phyloP scores from a whole-genome alignment of 2,329 filamentous ascomycete genomes.

The Penicillium sp. region DNA sequence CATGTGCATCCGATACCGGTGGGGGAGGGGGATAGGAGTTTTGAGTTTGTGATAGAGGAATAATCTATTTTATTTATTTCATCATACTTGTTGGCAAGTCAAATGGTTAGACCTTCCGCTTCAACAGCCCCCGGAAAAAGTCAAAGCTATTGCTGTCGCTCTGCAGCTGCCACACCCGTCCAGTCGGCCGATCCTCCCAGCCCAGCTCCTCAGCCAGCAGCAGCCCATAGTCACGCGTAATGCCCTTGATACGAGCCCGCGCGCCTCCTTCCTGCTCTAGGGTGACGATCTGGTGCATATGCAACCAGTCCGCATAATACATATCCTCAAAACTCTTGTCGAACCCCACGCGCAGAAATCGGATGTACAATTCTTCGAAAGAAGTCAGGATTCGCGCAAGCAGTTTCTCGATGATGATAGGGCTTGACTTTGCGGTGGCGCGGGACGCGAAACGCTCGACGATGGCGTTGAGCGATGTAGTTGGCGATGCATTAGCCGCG shows the following conservation, averaged over 20 bases:
- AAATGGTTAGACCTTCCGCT: slow-evolving; percentile 61
- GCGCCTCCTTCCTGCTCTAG: slow-evolving; percentile 76
- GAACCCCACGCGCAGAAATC: slow-evolving; percentile 74
- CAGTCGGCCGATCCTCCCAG: slow-evolving; percentile 67
- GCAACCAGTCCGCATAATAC: slow-evolving; percentile 84
- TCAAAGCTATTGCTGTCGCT: slow-evolving; percentile 99
- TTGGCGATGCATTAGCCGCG: slow-evolving; percentile 75
- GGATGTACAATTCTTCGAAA: slow-evolving; percentile 72
- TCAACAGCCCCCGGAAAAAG: slow-evolving; percentile 85
- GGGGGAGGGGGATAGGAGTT: slow-evolving; percentile 45
- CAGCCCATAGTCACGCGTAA: slow-evolving; percentile 88
- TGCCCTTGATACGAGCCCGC: slow-evolving; percentile 74
- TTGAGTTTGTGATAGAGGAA: slow-evolving; percentile 31
- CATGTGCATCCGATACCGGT: slow-evolving; percentile 45
- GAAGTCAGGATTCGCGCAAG: slow-evolving; percentile 74
- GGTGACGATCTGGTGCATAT: slow-evolving; percentile 69
- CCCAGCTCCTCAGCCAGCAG: slow-evolving; percentile 79
- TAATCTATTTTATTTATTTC: not conserved
- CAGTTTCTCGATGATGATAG: slow-evolving; percentile 72
- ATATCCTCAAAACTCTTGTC: slow-evolving; percentile 64
- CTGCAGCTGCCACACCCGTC: slow-evolving; percentile 77
- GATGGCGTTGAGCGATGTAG: slow-evolving; percentile 77
- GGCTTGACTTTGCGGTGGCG: slow-evolving; percentile 32
- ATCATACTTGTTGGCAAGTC: too few species aligned
- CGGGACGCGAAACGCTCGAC: slow-evolving; percentile 45